Base-by-base conservation (phyloP, 768 basidiomycete species). In the Boletus pseudo-olivaceus region DNA sequence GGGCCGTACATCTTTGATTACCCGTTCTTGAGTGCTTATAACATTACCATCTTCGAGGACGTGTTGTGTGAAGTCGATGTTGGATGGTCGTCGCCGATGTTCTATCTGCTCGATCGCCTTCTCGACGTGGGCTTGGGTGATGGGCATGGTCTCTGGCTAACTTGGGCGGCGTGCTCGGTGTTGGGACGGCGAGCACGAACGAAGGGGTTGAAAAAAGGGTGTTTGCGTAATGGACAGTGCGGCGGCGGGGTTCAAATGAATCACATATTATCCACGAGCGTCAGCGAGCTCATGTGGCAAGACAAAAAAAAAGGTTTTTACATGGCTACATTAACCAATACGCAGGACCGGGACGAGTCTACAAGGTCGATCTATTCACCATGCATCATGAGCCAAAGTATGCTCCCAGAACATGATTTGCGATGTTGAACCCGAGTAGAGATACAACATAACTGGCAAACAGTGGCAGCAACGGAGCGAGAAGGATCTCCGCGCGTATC, bases 1-100 rank as follows among this genome's bases (percentile, higher is more conserved):
- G 30, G 35, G 32, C 23, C 85, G 62, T 62, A 96, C 94, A 76
- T 98, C 96, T 74, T 98, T 98, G 66, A 98, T 84, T 43, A 97
- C 92, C 62, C 96, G 83, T 72, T 98, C 95, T 65, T 93, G 91
- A 11, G 97, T 98, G 73, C 85, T 90, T 65, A 97, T 88, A 47
- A 85, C 78, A 63, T 82, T 87, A 26, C 97, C 97, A 73, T 97
- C 94, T 55, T 98, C 97, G 56, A 96, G 84, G 57, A 84, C 76
- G 72, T 98, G 93, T 64, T 91, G 89, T 5, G 95, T 94, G 67
- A 88, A 96, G 78, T 98, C 94, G 69, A 93, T 80, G 47, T 83
- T 79, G 15, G 83, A 81, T 7, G 83, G 71, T 17, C 73, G 67
- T 30, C 77, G 72, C 49, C 75, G 79, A 54, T 73, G 73, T 53